These are phyloP conservation scores for Pittosporum tobira DNA, from an alignment of 129 eudicot species.

Conservation along the genomic window DNA sequence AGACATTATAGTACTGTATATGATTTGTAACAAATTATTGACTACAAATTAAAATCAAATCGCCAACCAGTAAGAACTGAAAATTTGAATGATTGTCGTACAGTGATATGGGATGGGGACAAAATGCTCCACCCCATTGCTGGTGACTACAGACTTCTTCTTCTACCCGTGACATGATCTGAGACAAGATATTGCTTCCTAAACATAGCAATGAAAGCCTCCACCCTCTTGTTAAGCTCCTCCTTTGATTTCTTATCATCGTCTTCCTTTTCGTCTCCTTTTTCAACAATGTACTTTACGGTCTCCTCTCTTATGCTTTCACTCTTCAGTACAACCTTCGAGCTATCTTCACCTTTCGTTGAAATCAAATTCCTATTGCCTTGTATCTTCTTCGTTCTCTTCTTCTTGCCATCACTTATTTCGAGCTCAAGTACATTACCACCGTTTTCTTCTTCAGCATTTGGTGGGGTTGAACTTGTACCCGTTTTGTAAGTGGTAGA, in stretches of 20 bases:
- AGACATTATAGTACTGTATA: too few relatives aligned
- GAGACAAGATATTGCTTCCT: slow-evolving; percentile 69
- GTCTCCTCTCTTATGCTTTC: slow-evolving; percentile 14
- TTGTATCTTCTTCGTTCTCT: neutral
- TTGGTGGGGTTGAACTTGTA: slow-evolving; percentile 14
- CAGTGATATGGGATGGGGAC: slow-evolving; percentile 21
- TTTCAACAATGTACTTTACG: neutral
- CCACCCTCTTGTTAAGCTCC: slow-evolving; percentile 66
- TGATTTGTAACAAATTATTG: too few relatives aligned
- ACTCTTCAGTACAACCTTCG: slow-evolving; percentile 9
- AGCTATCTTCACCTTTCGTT: neutral
- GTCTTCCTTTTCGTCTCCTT: slow-evolving; percentile 9
- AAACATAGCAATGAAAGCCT: slow-evolving; percentile 82
- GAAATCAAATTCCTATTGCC: neutral
- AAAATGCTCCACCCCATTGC: neutral
- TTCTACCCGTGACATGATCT: slow-evolving; percentile 34
- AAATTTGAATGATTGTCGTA: neutral
- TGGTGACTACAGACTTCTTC: slow-evolving; percentile 13
- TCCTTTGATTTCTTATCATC: slow-evolving; percentile 34
- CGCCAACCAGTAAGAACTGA: too few relatives aligned
- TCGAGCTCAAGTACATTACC: neutral
- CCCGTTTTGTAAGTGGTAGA: slow-evolving; percentile 24
- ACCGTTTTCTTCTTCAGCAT: slow-evolving; percentile 8
- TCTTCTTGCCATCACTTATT: slow-evolving; percentile 10
- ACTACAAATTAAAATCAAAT: too few relatives aligned